Evolutionary conservation across 257 asterid genomes (phyloP), one percentile per base, ranked within the genome.

Genomic region (Solanum appendiculatum): DNA sequence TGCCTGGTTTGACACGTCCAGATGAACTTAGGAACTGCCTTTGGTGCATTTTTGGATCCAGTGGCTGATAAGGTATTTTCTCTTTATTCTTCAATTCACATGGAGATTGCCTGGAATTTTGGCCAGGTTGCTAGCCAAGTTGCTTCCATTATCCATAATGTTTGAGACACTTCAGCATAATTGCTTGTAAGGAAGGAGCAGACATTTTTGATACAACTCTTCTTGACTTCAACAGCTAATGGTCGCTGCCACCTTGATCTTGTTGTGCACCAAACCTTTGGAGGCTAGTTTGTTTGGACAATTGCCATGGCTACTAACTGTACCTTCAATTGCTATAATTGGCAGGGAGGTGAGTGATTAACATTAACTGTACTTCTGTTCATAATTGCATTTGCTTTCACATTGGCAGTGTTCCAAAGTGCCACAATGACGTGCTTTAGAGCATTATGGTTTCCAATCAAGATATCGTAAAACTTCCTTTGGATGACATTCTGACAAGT

Each of bases 11-110:
- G 60, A 88, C 86, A 86, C 74, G 75, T 85, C 86, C 95, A 97
- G 99, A 93, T 97, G 99, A 96, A 96, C 69, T 90, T 94, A 91
- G 98, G 98, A 83, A 95, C 98, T 88, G 93, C 94, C 10, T 97
- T 97, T 91, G 99, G 99, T 89, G 99, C 99, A 60, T 96, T 97
- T 91, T 93, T 97, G 91, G 99, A 97, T 90, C 99, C 99, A 44
- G 99, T 97, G 86, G 99, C 99, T 87, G 99, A 97, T 90, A 97
- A 97, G 99, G 99, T 97, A 89, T 60, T 72, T 37, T 80, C 29
- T 27, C 66, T 80, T 7, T 80, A 9, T 78, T 15, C 85, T 34
- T 40, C 1, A 54, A 10, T 21, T 15, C 69, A 31, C 44, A 48
- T 48, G 69, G 20, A 5, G 9, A 9, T 29, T 48, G 3, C 69